Base-by-base conservation (phyloP, 192 early-diverging fungal species). In the Linnemannia elongata region DNA sequence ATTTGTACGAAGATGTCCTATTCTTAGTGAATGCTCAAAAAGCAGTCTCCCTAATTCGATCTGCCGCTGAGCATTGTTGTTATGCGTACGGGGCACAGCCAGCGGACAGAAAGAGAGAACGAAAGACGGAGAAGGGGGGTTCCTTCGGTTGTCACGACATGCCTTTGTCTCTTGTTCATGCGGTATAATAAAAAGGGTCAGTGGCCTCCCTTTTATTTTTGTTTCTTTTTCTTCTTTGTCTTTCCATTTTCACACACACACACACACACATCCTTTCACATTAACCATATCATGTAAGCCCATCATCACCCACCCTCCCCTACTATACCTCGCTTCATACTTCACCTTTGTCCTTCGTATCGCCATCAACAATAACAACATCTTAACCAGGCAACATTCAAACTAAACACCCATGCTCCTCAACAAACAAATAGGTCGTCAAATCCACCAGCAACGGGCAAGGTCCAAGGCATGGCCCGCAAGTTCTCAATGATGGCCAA, bases 401-500 rank as follows among this genome's bases (percentile, higher is more conserved):
- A 8, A 15, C 47, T 18, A 75, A 42, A 55, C 30, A 47, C 4
- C 35, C 55, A 66, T 33, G 27, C 12, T 30, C n/a, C 27, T 30
- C 13, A 33, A 33, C 30, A 66, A 52, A 20, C 20, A n/a, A n/a
- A 69, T 54, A 69, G 45, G 30, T 52, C 42, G 44, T 42, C 68
- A 17, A 78, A 38, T 49, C 24, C 79, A 39, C 47, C 57, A 66
- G 75, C 77, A 27, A 42, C 75, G 15, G 57, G 47, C 63, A 87
- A 87, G 76, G 85, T 87, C 76, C 85, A 87, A 76, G 69, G 30
- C 42, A 66, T 87, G 36, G 85, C 85, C 38, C 75, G 85, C 15
- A 69, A 80, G 63, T 87, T 77, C 68, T 87, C 85, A 42, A 76
- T 80, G 47, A 70, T 87, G 76, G 79, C 85, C 36, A 87, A 87